Base-by-base conservation (phyloP, 352 stramenopile species). In the Saprolegnia parasitica region DNA sequence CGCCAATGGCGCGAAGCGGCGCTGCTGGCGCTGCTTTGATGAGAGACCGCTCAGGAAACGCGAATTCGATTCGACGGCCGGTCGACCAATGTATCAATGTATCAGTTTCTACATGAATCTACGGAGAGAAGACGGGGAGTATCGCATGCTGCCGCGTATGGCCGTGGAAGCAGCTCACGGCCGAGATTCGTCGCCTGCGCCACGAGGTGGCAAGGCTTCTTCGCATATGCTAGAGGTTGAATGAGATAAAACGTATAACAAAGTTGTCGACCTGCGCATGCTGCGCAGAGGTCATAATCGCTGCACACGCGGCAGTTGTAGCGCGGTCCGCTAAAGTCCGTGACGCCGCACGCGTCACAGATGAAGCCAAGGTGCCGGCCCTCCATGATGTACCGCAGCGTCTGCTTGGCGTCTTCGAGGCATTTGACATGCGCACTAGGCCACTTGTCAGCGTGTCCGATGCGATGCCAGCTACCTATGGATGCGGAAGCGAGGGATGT, bases 331-430 rank as follows among this genome's bases (percentile, higher is more conserved):
- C 78, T 81, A 67, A 93, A 92, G 47, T 94, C 84, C 24, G 84
- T 91, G 75, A 91, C 78, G 15, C 83, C 86, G 49, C 84, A 93
- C 46, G 78, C 88, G 62, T 93, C 86, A 63, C 86, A 93, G 47
- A 91, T 91, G 56, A 93, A 93, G 0, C 86, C 86, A 13, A 93
- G 68, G 56, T 93, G 86, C 6, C 84, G 77, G 0, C 82, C 86
- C 62, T 91, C 84, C 86, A 93, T 92, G 58, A 93, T 90, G 67
- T 90, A 93, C 55, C 75, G 68, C 55, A 93, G 72, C 18, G 86
- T 92, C 4, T 73, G 74, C 16, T 79, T 73, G 0, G 78, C 78
- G 65, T 93, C 80, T 56, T 93, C 80, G 37, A 78, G 76, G 67
- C 86, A 93, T 72, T 92, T 93, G 58, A 80, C 80, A 66, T 91